Base-by-base conservation (phyloP, 2,329 filamentous ascomycete species). In the Colletotrichum kahawae region DNA sequence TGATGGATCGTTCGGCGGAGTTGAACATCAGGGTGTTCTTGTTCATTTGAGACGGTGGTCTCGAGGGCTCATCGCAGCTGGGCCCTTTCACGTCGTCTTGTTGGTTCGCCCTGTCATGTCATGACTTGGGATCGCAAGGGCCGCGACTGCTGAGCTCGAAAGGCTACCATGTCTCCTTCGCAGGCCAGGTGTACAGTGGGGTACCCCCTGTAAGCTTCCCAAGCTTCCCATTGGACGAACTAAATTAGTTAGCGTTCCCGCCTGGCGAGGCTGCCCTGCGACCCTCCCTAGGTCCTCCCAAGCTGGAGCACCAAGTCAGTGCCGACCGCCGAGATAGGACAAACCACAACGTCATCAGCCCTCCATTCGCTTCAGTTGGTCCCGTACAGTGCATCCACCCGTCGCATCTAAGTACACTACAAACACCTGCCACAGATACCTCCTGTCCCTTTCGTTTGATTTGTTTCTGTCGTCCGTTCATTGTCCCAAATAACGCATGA, bases 61-160 rank as follows among this genome's bases (percentile, higher is more conserved):
- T 70, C 70, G 76, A 76, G 72, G 71, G 78, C 62, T 81, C 81
- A 82, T 82, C 75, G 78, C 81, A 81, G 69, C 77, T 65, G 67
- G 34, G 33, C 31, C 68, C 43, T 51, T 51, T 51, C 10, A 51
- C 33, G 43, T 54, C 2, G 29, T 14, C 21, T 29, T 66, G 43
- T 16, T 68, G 63, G 18, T 29, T 54, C 31, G 38, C 51, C 24
- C 38, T 36, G 36, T 77, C 79, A 78, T 79, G 76, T 77, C 79
- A 78, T 79, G 76, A 78, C 76, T 71, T 18, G 48, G 7, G 48
- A 57, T 51, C 43, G 74, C 70, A 71, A 54, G 31, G 38, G 59
- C 24, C 27, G 31, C 6, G 43, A 21, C 33, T 57, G 31, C 29
- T 62, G 62, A 71, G 72, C 72, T 72, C 51, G 73, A 74, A 65